Conservation (phyloP, 441 rosid species). For the Dalechampia spathulata region DNA sequence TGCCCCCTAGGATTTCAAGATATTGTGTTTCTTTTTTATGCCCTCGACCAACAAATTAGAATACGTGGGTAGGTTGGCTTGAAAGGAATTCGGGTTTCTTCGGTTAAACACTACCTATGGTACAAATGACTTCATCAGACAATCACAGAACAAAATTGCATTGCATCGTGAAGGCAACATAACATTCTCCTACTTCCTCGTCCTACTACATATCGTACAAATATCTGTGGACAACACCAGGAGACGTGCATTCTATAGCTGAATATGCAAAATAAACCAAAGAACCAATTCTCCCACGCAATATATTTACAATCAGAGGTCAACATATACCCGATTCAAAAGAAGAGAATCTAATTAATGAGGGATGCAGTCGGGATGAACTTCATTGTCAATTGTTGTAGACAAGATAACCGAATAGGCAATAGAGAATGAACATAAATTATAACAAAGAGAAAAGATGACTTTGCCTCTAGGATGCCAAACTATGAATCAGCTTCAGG, state of each 20-base stretch:
- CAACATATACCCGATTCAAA: constrained; percentile 8
- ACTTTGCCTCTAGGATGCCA: constrained; percentile 11
- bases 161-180: background rate
- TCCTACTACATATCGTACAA: background rate
- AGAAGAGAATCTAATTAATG: constrained; percentile 14
- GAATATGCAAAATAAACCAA: background rate
- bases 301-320: constrained; percentile 22
- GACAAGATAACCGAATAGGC: constrained; percentile 25
- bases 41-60: background rate
- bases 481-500: constrained; percentile 1
- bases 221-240: background rate
- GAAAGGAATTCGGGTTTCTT: background rate
- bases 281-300: constrained; percentile 5
- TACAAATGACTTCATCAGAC: background rate
- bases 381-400: constrained; percentile 17
- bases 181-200: background rate
- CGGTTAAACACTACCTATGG: background rate
- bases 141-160: background rate
- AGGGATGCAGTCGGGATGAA: constrained; percentile 14
- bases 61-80: background rate
- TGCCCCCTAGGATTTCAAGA: no score
- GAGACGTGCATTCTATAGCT: background rate
- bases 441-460: constrained; percentile 12
- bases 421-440: constrained; percentile 14
- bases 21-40: no score